A percentile compares a stretch with the other conserved stretches of the same genome.
Evolutionary conservation across 2,329 filamentous ascomycete genomes (phyloP).

Genomic region (Neobulgaria alba): DNA sequence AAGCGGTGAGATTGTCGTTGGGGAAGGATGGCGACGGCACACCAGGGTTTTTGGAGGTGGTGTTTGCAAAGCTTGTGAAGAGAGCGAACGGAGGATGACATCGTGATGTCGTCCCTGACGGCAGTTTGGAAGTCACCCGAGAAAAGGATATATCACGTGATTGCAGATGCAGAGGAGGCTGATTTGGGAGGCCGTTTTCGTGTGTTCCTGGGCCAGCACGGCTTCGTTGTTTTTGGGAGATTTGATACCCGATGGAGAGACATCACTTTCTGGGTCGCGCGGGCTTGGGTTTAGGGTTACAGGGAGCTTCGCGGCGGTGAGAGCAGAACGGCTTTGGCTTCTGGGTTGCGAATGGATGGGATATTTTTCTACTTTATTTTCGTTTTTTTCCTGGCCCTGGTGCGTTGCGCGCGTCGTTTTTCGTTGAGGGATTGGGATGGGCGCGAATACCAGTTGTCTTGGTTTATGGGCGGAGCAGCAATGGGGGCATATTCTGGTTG

Average conservation of each 20-base stretch:
- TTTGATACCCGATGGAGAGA: background rate
- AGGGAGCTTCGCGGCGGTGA: background rate
- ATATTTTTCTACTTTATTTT: too few species aligned
- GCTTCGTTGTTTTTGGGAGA: background rate
- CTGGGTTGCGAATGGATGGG: too few species aligned
- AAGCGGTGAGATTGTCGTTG: conserved; percentile 16
- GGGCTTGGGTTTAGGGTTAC: background rate
- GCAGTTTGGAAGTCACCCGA: too few species aligned
- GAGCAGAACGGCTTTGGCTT: too few species aligned
- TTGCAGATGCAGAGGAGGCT: background rate
- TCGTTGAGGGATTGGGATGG: too few species aligned
- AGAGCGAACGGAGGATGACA: conserved; percentile 9
- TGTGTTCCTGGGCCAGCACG: too few species aligned
- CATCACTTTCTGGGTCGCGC: background rate
- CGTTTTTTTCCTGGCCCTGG: too few species aligned
- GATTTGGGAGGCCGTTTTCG: background rate
- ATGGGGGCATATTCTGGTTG: too few species aligned
- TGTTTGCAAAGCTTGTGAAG: conserved; percentile 19
- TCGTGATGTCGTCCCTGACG: too few species aligned
- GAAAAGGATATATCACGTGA: background rate
- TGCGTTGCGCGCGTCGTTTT: too few species aligned
- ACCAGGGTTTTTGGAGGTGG: conserved; percentile 22
- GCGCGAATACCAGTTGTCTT: too few species aligned
- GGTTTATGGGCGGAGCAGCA: too few species aligned
- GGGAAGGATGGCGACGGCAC: conserved; percentile 18